Base-by-base conservation (phyloP, 768 basidiomycete genomes). In the Pulveroboletus sp. region DNA sequence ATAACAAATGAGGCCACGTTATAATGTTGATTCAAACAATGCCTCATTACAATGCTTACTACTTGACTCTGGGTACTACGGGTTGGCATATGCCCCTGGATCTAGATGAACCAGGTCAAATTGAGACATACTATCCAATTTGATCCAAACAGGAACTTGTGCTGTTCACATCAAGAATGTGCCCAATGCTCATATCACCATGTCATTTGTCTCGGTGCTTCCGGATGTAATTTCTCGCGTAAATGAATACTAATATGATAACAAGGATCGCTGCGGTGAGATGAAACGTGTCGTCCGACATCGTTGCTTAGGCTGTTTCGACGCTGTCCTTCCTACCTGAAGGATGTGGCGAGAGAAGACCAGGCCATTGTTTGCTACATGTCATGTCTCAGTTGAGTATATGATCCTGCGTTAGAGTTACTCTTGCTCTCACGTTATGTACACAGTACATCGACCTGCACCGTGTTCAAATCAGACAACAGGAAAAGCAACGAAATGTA, bases 191-290 rank as follows among this genome's bases (percentile, higher is more conserved):
- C n/a, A n/a, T n/a, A n/a, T n/a, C n/a, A n/a, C n/a, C n/a, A n/a
- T n/a, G n/a, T n/a, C n/a, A n/a, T n/a, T 65, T 60, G 22, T 46
- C 47, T 27, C 26, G 29, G 27, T 35, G 47, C 40, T 40, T 53
- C 37, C 17, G 43, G 24, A 59, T 19, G 26, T 46, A 43, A 2
- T 14, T 49, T 30, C 20, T 47, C 43, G 48, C 2, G 6, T 13
- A 48, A 31, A 57, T 6, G 23, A 44, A 5, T 29, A 32, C 44
- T 19, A 56, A 20, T 6, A 49, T 16, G 2, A 49, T 6, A 22
- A 50, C 17, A 8, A 47, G 41, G 16, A 57, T 44, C 7, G 32
- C 30, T 3, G 42, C 5, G 11, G 29, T 44, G 47, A 63, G 47
- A 29, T 44, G 27, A 44, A 36, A 42, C 45, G 50, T 41, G 12